Percentiles rank a stretch among this genome's conserved stretches.
Evolutionary conservation across 1,284 basidiomycete species (phyloP).

Genomic region (Xerocomus nothofagi): DNA sequence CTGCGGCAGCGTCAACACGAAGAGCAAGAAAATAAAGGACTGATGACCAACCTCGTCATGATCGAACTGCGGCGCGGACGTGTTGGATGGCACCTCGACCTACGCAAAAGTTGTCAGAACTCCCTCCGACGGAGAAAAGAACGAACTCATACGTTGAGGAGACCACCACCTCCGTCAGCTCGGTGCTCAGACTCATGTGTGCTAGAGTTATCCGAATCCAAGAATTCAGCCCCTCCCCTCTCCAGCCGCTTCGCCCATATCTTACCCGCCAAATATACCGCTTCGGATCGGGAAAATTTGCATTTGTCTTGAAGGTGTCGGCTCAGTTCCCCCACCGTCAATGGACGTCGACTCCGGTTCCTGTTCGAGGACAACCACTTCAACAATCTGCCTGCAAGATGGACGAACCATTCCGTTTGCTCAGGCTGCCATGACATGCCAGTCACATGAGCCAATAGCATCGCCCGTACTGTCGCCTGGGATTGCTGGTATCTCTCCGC

Average conservation of each 20-base stretch:
- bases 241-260: slow-evolving; percentile 28
- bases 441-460: slow-evolving; percentile 27
- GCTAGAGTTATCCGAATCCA: slow-evolving; percentile 24
- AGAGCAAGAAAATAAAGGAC: no score
- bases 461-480: slow-evolving; percentile 14
- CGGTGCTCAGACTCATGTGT: no score
- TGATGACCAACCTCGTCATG: no score
- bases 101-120: no score
- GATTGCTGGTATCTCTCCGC: slow-evolving; percentile 22
- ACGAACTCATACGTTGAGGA: no score
- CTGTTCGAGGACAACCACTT: slow-evolving; percentile 20
- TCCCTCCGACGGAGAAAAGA: no score
- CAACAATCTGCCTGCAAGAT: slow-evolving; percentile 24
- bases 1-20: no score
- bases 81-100: no score
- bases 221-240: slow-evolving; percentile 21
- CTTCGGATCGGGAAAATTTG: slow-evolving; percentile 25
- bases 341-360: slow-evolving; percentile 6
- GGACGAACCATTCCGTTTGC: slow-evolving; percentile 24
- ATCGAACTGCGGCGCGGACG: no score
- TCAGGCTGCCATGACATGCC: slow-evolving; percentile 27
- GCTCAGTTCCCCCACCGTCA: slow-evolving; percentile 20
- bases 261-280: slow-evolving; percentile 22
- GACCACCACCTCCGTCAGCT: no score
- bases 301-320: slow-evolving; percentile 26